phyloP scores from a whole-genome alignment of 202 grass and related monocot species.

The Alloteropsis angusta region DNA sequence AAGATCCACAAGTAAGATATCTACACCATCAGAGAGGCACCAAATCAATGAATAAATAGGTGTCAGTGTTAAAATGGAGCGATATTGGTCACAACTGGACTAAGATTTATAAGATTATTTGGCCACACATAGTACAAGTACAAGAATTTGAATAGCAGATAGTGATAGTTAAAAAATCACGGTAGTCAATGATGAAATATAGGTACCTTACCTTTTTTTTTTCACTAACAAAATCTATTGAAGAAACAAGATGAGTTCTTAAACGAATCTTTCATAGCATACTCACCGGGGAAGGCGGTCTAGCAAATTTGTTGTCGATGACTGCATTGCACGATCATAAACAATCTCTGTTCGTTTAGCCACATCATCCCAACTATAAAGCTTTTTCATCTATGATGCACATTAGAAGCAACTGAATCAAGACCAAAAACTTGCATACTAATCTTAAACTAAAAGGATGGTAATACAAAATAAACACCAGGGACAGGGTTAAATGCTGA shows the following conservation, averaged over 20 bases:
- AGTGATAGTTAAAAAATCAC: background rate
- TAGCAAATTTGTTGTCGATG: conserved; percentile 46
- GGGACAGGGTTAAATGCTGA: background rate
- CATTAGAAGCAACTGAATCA: conserved; percentile 15
- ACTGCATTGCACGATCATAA: conserved; percentile 53
- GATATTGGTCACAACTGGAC: background rate
- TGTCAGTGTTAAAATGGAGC: too few species aligned
- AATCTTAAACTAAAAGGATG: background rate
- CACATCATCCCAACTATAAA: conserved; percentile 95
- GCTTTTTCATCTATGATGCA: conserved; percentile 55
- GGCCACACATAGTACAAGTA: background rate
- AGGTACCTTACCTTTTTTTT: background rate
- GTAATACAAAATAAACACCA: background rate
- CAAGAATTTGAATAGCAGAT: background rate
- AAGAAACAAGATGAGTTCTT: background rate
- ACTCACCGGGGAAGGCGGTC: conserved; percentile 61
- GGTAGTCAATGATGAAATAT: background rate
- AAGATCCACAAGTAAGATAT: conserved; percentile 78
- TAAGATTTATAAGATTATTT: background rate
- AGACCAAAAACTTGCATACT: background rate
- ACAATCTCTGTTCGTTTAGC: conserved; percentile 86
- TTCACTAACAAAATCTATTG: too few species aligned
- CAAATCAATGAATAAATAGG: background rate
- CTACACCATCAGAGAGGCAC: conserved; percentile 28
- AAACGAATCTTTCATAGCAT: background rate